phyloP scores from a whole-genome alignment of 2,329 filamentous ascomycete species.

The Hymenoscyphus occultus region DNA sequence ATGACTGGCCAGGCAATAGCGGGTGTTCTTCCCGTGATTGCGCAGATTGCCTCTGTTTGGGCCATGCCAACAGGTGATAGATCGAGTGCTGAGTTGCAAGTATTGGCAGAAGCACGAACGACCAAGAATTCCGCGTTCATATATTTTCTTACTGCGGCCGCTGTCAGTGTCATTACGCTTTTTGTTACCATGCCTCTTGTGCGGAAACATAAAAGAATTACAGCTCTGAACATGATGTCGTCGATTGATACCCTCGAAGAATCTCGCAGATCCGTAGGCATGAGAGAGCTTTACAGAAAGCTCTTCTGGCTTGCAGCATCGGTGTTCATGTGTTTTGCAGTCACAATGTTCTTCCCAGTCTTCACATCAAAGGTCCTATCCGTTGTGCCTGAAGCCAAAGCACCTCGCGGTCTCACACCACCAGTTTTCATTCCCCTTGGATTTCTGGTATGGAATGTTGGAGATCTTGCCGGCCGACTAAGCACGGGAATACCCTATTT shows the following conservation, averaged over 20 bases:
- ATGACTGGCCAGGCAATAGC: conserved; percentile 94
- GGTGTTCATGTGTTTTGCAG: conserved; percentile 74
- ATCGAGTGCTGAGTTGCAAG: conserved; percentile 16
- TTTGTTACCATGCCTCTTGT: conserved; percentile 73
- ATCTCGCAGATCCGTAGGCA: conserved; percentile 49
- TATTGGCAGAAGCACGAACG: not conserved
- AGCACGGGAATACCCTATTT: conserved; percentile 56
- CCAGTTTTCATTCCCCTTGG: conserved; percentile 83
- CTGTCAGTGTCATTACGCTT: conserved; percentile 68
- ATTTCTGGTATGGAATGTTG: conserved; percentile 91
- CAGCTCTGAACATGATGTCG: conserved; percentile 50
- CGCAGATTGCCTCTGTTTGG: conserved; percentile 82
- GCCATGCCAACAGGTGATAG: conserved; percentile 51
- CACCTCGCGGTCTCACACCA: conserved; percentile 62
- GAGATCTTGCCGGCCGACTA: conserved; percentile 77
- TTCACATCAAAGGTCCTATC: conserved; percentile 71
- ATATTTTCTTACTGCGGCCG: conserved; percentile 87
- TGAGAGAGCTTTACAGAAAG: conserved; percentile 69
- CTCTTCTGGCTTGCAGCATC: conserved; percentile 74
- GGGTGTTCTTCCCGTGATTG: conserved; percentile 82
- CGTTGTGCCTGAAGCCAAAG: conserved; percentile 40
- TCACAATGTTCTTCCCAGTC: conserved; percentile 94
- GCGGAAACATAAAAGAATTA: conserved; percentile 53
- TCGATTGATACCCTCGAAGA: conserved; percentile 52
- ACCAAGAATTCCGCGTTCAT: conserved; percentile 73